A percentile compares a stretch with the other conserved stretches of the same genome.
These are phyloP conservation scores for Cyclotella sp. DNA, from an alignment of 108 stramenopile genomes.

Conservation along the genomic window DNA sequence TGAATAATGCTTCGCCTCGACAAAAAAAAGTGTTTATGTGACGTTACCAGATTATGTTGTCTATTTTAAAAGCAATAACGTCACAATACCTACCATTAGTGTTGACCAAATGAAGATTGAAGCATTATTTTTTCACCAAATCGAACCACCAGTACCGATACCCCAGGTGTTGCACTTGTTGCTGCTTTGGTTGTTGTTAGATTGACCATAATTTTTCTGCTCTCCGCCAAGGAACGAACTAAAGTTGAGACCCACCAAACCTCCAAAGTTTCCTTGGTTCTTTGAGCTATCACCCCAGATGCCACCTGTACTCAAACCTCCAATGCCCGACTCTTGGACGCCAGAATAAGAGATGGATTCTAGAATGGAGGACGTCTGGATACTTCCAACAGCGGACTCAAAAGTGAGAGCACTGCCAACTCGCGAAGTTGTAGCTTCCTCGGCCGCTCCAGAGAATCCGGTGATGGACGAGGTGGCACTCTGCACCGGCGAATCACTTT, in stretches of 20 bases:
- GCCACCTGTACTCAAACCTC: slow-evolving; percentile 16
- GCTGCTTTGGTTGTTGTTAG: not conserved
- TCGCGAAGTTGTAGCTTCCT: slow-evolving; percentile 34
- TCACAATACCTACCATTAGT: too few species aligned
- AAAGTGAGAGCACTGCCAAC: slow-evolving; percentile 49
- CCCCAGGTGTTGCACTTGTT: slow-evolving; percentile 6
- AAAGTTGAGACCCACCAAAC: slow-evolving; percentile 34
- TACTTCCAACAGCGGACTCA: slow-evolving; percentile 27
- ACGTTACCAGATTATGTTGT: too few species aligned
- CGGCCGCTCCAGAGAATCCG: slow-evolving; percentile 34
- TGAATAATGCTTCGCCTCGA: too few species aligned
- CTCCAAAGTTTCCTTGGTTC: slow-evolving; percentile 16
- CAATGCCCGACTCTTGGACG: not conserved
- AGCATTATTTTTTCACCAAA: slow-evolving; percentile 18
- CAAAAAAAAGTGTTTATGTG: too few species aligned
- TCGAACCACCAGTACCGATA: slow-evolving; percentile 19
- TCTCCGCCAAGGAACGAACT: slow-evolving; percentile 30
- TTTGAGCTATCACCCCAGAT: slow-evolving; percentile 28
- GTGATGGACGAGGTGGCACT: slow-evolving; percentile 54
- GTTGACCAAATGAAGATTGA: too few species aligned
- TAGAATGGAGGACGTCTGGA: slow-evolving; percentile 40
- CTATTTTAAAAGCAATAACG: too few species aligned
- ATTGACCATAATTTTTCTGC: slow-evolving; percentile 6
- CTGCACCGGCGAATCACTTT: slow-evolving; percentile 25
- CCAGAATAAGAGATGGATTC: slow-evolving; percentile 35